phyloP scores from a whole-genome alignment of 495 filamentous ascomycete genomes.

The Penicillium parvum region DNA sequence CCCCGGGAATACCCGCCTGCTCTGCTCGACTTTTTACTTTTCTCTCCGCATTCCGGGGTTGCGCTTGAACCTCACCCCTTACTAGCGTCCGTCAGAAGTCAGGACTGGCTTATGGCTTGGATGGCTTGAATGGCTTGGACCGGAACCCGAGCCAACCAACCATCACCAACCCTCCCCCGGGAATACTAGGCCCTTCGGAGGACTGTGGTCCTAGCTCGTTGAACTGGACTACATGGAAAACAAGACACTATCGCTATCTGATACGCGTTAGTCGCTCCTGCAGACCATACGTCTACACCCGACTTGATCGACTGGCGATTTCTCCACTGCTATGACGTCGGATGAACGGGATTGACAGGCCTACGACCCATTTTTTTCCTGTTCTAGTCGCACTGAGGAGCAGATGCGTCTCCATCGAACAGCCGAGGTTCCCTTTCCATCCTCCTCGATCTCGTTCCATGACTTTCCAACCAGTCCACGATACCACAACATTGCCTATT shows the following conservation, averaged over 20 bases:
- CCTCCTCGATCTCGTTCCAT: neutral
- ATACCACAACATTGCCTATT: neutral
- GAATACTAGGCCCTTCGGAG: conserved; percentile 8
- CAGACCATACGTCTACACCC: neutral
- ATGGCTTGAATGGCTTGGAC: no score
- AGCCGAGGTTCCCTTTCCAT: conserved; percentile 16
- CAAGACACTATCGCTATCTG: conserved; percentile 4
- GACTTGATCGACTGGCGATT: conserved; percentile 1
- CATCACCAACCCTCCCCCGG: neutral
- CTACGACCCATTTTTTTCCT: conserved; percentile 22
- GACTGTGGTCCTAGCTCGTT: conserved; percentile 12
- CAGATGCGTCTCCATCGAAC: neutral
- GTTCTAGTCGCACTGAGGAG: conserved; percentile 12
- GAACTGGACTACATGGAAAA: neutral
- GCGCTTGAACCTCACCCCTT: conserved; percentile 1
- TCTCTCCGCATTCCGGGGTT: conserved; percentile 4
- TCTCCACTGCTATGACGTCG: conserved; percentile 24
- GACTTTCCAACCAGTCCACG: conserved; percentile 2
- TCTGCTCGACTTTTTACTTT: no score
- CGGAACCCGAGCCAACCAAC: neutral
- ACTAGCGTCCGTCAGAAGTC: neutral
- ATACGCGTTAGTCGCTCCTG: conserved; percentile 18
- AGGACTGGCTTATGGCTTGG: no score
- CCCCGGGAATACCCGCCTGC: conserved; percentile 2
- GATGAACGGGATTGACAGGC: conserved; percentile 17